Evolutionary conservation across 2,329 filamentous ascomycete species (phyloP).

Genomic region (Botryotinia calthae): DNA sequence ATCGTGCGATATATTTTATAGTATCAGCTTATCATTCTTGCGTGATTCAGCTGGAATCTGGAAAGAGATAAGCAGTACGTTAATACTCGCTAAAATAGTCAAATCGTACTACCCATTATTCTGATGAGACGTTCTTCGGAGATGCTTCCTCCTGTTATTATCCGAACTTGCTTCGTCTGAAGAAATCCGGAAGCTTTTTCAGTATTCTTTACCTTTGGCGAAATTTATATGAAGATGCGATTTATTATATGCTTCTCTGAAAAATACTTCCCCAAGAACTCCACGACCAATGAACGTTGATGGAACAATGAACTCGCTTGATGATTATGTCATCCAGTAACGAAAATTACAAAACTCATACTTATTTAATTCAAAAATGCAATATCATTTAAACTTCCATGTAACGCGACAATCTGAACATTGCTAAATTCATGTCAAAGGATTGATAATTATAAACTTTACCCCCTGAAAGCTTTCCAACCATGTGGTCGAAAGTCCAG

Average conservation of each 20-base stretch:
- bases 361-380: background rate
- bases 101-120: no score
- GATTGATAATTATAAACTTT: background rate
- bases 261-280: background rate
- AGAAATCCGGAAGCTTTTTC: fast-evolving
- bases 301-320: background rate
- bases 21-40: fast-evolving
- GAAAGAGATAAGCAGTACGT: fast-evolving
- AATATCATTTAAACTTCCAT: background rate
- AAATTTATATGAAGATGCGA: background rate
- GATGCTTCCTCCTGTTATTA: background rate
- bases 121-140: background rate
- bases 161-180: background rate
- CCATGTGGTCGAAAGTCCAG: background rate
- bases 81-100: background rate
- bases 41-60: background rate
- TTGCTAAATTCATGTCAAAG: background rate
- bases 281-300: background rate
- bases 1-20: background rate
- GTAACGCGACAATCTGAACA: background rate
- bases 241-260: no score
- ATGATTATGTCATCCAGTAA: background rate
- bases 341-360: background rate
- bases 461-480: no score
- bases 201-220: background rate